Evolutionary conservation across 306 rosid species (phyloP), one percentile per base, ranked within the genome.

Genomic region (Dalbergia cultrata): DNA sequence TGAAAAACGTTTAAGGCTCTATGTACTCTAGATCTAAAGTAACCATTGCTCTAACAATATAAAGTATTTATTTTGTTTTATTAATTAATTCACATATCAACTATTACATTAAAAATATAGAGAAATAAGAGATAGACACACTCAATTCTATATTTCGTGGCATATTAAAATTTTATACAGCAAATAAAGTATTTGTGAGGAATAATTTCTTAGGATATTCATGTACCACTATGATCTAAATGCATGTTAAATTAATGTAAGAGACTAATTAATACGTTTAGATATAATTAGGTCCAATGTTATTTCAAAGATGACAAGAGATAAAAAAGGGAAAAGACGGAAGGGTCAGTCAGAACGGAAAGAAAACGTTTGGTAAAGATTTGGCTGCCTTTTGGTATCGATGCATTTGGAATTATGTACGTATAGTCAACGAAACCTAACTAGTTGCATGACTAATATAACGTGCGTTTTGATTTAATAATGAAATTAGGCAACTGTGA

Each of bases 341-440:
- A 37, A 21, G 5, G 18, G 13, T n/a, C 22, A 13, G 65, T 47
- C 47, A 63, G 34, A 60, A 50, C 1, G 57, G 26, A 70, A 47
- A 26, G 45, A 62, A 37, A 62, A 13, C 22, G 47, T 80, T 80
- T 80, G 79, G 84, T 54, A 17, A 74, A 67, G 73, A 70, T 57
- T 76, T 75, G 67, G 43, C 67, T n/a, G 17, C 22, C 81, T 59
- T 82, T 76, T 57, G 85, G 85, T 70, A 76, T 39, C 67, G 49
- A 49, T 21, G 78, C 85, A 26, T 0, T 82, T 69, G 68, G 31
- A 68, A 59, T 68, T 47, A 50, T 68, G 22, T 57, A 49, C 3
- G 9, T n/a, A 7, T 58, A 49, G 81, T 82, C 85, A 75, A 75
- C 3, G 5, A 12, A 49, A 56, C 85, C 85, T 39, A 76, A 76